phyloP scores from a whole-genome alignment of 1,139 yeast species.

The Sugiyamaella castrensis region DNA sequence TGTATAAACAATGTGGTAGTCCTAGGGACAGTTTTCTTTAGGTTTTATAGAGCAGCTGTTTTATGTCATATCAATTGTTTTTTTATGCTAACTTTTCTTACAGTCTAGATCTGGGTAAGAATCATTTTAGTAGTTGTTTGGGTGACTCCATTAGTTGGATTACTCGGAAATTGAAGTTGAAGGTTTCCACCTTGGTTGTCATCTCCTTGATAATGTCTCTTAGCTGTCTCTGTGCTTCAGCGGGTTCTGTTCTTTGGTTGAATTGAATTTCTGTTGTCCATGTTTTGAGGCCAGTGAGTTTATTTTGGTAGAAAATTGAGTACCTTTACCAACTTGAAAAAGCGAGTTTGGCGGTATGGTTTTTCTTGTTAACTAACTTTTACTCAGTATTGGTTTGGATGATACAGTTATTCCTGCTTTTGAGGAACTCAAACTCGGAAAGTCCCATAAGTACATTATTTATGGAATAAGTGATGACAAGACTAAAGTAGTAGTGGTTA shows the following conservation, averaged over 20 bases:
- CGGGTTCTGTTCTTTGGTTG: no score
- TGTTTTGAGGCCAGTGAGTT: no score
- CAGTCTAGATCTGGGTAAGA: constrained; percentile 14
- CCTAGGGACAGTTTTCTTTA: no score
- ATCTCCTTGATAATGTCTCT: neutral
- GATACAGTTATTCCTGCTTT: constrained; percentile 91
- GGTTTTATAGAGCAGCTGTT: no score
- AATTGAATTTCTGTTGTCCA: neutral
- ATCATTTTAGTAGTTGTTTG: neutral
- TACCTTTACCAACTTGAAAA: neutral
- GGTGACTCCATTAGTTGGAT: no score
- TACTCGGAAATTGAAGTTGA: neutral
- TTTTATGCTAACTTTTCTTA: neutral
- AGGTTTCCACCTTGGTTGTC: neutral
- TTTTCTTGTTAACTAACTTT: neutral
- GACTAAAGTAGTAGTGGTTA: constrained; percentile 87
- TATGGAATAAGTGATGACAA: constrained; percentile 77
- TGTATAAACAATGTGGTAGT: neutral
- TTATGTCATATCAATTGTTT: no score
- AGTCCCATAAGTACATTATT: constrained; percentile 79
- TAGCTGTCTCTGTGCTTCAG: constrained; percentile 4
- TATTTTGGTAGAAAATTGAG: no score
- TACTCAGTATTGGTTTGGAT: constrained; percentile 70
- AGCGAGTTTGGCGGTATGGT: neutral
- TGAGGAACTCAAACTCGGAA: constrained; percentile 94